Conservation (phyloP, 2,329 filamentous ascomycete species). For the Bipolaris gigantea region DNA sequence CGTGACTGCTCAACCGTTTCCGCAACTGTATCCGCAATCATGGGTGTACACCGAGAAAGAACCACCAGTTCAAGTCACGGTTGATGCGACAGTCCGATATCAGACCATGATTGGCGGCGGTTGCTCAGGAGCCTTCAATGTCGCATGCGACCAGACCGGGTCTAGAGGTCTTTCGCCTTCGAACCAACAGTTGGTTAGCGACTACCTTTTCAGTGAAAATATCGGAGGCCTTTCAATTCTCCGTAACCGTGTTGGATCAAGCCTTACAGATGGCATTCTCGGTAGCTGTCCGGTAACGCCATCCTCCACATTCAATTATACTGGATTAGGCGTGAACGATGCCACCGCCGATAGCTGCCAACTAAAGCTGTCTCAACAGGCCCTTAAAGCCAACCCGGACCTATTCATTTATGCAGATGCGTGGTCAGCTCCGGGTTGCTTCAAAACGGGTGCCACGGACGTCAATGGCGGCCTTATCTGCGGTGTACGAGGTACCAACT, state of each 20-base stretch:
- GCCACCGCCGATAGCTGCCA: slow-evolving; percentile 43
- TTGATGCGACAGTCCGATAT: slow-evolving; percentile 6
- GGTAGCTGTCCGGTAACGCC: slow-evolving; percentile 12
- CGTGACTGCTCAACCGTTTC: slow-evolving; percentile 4
- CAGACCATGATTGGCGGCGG: slow-evolving; percentile 12
- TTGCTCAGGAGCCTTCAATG: slow-evolving; percentile 13
- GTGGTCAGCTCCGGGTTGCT: slow-evolving; percentile 54
- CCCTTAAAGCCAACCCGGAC: slow-evolving; percentile 46
- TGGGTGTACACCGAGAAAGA: slow-evolving; percentile 7
- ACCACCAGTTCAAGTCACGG: not conserved
- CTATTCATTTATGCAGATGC: slow-evolving; percentile 50
- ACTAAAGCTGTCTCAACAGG: slow-evolving; percentile 56
- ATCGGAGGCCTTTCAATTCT: slow-evolving; percentile 49
- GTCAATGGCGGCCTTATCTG: slow-evolving; percentile 50
- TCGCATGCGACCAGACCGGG: slow-evolving; percentile 13
- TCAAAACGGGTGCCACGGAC: slow-evolving; percentile 52
- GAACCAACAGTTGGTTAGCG: slow-evolving; percentile 45
- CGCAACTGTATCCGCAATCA: slow-evolving; percentile 4
- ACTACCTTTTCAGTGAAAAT: slow-evolving; percentile 48
- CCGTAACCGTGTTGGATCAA: slow-evolving; percentile 49
- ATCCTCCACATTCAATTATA: slow-evolving; percentile 18
- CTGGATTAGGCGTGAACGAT: slow-evolving; percentile 13
- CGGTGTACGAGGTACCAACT: slow-evolving; percentile 40
- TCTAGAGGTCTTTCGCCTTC: slow-evolving; percentile 24
- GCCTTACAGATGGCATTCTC: slow-evolving; percentile 11